Conservation (phyloP, 1,139 yeast genomes). For the Candida sp. region DNA sequence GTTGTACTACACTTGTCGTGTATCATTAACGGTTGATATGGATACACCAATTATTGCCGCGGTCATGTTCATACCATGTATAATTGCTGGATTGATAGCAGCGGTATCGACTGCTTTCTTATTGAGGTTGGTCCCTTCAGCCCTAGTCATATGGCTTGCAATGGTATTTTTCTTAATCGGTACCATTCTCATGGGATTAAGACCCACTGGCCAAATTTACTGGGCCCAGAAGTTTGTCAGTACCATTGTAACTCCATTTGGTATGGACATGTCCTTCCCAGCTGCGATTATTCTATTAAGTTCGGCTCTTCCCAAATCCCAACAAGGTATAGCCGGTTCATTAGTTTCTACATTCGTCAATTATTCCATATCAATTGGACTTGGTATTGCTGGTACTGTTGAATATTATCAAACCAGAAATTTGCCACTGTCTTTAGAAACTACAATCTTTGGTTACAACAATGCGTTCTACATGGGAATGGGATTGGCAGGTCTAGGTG, state of each 20-base stretch:
- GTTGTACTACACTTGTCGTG: conserved; percentile 44
- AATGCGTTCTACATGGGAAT: conserved; percentile 47
- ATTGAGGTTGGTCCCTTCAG: conserved; percentile 34
- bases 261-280: conserved; percentile 68
- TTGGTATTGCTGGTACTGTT: conserved; percentile 66
- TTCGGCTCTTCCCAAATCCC: conserved; percentile 45
- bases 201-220: conserved; percentile 44
- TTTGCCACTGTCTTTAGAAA: conserved; percentile 19
- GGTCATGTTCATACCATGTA: conserved; percentile 37
- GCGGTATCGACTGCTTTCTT: conserved; percentile 41
- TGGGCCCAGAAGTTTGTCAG: conserved; percentile 56
- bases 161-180: conserved; percentile 44
- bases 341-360: conserved; percentile 59
- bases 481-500: conserved; percentile 51
- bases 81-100: conserved; percentile 43
- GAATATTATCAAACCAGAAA: conserved; percentile 38
- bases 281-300: conserved; percentile 54
- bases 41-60: conserved; percentile 32
- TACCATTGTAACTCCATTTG: conserved; percentile 46
- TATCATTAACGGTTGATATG: conserved; percentile 27
- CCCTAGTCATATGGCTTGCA: conserved; percentile 42
- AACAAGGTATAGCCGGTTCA: conserved; percentile 68
- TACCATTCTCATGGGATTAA: conserved; percentile 37
- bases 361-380: conserved; percentile 60
- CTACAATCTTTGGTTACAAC: conserved; percentile 32